These are phyloP conservation scores for Trichosporon faecale DNA, from an alignment of 1,284 basidiomycete species.

Conservation along the genomic window DNA sequence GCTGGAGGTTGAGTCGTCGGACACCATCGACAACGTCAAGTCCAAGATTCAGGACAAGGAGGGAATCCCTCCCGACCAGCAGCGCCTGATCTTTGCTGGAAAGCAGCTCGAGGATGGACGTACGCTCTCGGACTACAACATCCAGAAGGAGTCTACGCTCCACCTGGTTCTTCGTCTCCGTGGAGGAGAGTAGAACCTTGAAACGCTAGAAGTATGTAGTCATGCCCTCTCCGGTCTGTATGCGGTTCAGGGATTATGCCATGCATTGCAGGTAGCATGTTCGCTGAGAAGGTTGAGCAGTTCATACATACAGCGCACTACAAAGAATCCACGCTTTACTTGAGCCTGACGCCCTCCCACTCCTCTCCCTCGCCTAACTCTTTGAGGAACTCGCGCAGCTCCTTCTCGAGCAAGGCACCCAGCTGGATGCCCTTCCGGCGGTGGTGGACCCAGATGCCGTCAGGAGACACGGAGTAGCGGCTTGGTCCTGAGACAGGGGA, in stretches of 20 bases:
- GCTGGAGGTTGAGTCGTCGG: slow-evolving; percentile 59
- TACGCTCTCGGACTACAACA: slow-evolving; percentile 84
- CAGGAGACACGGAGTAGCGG: slow-evolving; percentile 71
- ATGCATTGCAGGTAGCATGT: background rate
- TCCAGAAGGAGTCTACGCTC: slow-evolving; percentile 49
- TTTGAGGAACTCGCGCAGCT: slow-evolving; percentile 37
- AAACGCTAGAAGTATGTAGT: background rate
- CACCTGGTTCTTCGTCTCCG: slow-evolving; percentile 59
- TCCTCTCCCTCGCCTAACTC: slow-evolving; percentile 58
- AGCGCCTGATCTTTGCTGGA: slow-evolving; percentile 88
- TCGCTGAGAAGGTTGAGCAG: background rate
- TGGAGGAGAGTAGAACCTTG: slow-evolving; percentile 57
- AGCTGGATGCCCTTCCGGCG: slow-evolving; percentile 63
- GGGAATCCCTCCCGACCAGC: slow-evolving; percentile 86
- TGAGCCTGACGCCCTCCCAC: slow-evolving; percentile 41
- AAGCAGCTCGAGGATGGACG: slow-evolving; percentile 97
- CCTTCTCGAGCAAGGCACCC: slow-evolving; percentile 62
- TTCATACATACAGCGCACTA: background rate
- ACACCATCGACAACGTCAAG: slow-evolving; percentile 63
- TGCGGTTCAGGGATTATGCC: background rate
- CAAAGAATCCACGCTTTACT: slow-evolving; percentile 17
- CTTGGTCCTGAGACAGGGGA: slow-evolving; percentile 87
- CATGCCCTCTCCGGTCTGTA: background rate
- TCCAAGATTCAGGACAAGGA: slow-evolving; percentile 60
- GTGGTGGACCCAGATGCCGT: slow-evolving; percentile 66